Base-by-base conservation (phyloP, 2,329 filamentous ascomycete genomes). In the Didymella keratinophila region DNA sequence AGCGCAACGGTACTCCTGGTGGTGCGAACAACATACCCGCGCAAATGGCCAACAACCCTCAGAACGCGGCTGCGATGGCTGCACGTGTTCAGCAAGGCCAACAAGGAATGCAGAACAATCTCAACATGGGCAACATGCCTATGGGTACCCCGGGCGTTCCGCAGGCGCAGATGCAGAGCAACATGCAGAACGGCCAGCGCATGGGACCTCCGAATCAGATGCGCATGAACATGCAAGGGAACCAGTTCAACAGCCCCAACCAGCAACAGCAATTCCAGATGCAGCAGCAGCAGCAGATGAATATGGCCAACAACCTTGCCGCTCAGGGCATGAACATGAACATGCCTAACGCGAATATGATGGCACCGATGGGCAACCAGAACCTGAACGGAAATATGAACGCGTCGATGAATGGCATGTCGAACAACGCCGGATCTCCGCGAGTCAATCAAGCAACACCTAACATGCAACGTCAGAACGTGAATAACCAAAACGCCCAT, bases 151-250 rank as follows among this genome's bases (percentile, higher is more conserved):
- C 86, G 58, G 84, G 85, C 44, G 82, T 90, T 23, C 86, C 88
- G 36, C 89, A 91, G 71, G 87, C 89, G 23, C 89, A 89, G 64
- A 84, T 92, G 79, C 88, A 89, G 67, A 82, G 83, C 16, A 79
- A 83, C 32, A 81, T 83, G 75, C 81, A 80, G 61, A 78, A 78
- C 46, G 84, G 89, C 62, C 82, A 86, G 52, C 84, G 89, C 53
- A 84, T 91, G 79, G 69, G 67, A 42, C 77, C 77, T 60, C 75
- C 73, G 14, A 74, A 78, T 44, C 72, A 76, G 53, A 69, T 76
- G 63, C 74, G 75, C 12, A 73, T 78, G 66, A 71, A 71, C 16
- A 77, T 78, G 73, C 76, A 77, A 58, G 66, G 71, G 51, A 66
- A 69, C 32, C 73, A 76, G 51, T 73, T 71, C 48, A 64, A 67